Evolutionary conservation across 345 rosid genomes (phyloP), one percentile per base, ranked within the genome.

Genomic region (Gossypium arboreum): DNA sequence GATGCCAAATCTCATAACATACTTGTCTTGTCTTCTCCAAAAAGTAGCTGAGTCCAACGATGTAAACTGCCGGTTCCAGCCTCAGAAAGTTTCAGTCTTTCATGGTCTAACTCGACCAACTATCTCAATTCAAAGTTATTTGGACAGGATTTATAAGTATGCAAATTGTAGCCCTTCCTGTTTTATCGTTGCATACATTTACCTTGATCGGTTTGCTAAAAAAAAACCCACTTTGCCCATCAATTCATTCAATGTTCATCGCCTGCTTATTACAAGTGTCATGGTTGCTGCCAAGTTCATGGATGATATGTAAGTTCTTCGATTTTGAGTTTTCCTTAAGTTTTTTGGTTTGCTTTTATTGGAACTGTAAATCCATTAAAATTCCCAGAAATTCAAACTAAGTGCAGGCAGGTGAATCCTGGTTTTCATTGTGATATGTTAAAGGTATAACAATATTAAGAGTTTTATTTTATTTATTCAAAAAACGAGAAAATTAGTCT

Each of bases 151-250:
- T 59, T 86, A 87, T 83, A 89, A 89, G 84, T 92, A 92, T 61
- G 96, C 97, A 0, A 94, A 94, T 76, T 94, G 98, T 68, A 94
- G 98, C 80, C 90, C 96, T 0, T 87, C 90, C 70, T 94, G 98
- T 80, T 86, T 88, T 79, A 81, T 94, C 4, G 92, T 94, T 50
- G 98, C 98, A 13, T 92, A 92, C 43, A 91, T 90, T 72, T 94
- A 92, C 80, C 90, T 94, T 13, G 97, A 92, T 71, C 86, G 96
- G 74, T 94, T 94, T 77, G 79, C 88, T 60, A 90, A 90, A 1
- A 80, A 78, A 58, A 97, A 90, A 73, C 91, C 96, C 39, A 83
- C 86, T 5, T 79, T 92, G 78, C 97, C 96, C n/a, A 83, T 94
- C 87, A 87, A 85, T 79, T 90, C 97, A 59, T 83, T 90, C 85